A percentile compares a stretch with the other conserved stretches of the same genome.
These are phyloP conservation scores for Lichtheimia corymbifera DNA, from an alignment of 371 early-diverging fungal species.

Conservation along the genomic window DNA sequence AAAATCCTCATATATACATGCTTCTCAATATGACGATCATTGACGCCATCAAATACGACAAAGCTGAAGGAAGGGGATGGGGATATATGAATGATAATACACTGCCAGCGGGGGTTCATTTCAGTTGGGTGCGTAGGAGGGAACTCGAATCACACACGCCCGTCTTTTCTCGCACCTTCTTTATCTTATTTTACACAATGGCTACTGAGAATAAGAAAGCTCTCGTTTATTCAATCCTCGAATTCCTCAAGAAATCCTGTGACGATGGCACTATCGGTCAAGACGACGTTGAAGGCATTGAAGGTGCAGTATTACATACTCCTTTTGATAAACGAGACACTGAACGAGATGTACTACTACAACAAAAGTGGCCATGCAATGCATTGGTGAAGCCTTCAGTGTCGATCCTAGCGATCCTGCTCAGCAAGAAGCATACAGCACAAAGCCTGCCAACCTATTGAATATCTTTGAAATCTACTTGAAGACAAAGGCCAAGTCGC, in stretches of 20 bases:
- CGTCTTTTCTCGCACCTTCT: neutral
- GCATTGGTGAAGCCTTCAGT: slow-evolving; percentile 93
- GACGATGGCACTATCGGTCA: slow-evolving; percentile 74
- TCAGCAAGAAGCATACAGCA: slow-evolving; percentile 68
- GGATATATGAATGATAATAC: too few species aligned
- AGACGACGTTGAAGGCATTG: slow-evolving; percentile 90
- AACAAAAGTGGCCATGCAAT: slow-evolving; percentile 92
- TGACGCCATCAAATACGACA: too few species aligned
- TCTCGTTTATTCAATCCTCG: slow-evolving; percentile 87
- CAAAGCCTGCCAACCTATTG: slow-evolving; percentile 81
- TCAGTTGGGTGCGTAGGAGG: too few species aligned
- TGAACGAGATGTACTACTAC: neutral
- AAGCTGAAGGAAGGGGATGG: too few species aligned
- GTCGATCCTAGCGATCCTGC: slow-evolving; percentile 75
- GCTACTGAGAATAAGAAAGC: slow-evolving; percentile 70
- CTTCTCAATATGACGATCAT: too few species aligned
- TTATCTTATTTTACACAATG: slow-evolving; percentile 9
- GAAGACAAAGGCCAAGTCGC: slow-evolving; percentile 71
- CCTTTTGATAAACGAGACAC: neutral
- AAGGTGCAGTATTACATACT: slow-evolving; percentile 56
- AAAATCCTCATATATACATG: too few species aligned
- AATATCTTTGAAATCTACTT: slow-evolving; percentile 91
- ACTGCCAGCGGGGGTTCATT: too few species aligned
- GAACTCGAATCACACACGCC: too few species aligned
- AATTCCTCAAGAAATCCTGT: slow-evolving; percentile 83